Evolutionary conservation across 208 protist genomes (phyloP).

Genomic region (Trichomonas gallinae): DNA sequence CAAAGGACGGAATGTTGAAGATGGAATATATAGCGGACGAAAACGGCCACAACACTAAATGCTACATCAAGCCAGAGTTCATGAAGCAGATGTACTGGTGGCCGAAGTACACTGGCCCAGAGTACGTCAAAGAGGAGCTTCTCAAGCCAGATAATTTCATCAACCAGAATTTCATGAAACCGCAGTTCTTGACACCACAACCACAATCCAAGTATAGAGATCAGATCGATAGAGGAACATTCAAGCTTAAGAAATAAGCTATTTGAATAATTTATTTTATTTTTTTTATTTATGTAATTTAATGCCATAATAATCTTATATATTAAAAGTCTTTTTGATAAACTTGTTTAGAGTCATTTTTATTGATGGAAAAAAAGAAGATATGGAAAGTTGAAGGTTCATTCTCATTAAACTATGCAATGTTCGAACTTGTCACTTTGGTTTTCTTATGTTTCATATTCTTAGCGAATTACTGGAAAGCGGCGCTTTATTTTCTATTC

Average conservation of each 20-base stretch:
- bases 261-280: neutral
- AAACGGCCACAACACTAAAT: neutral
- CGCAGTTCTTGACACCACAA: neutral
- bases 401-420: too few species aligned
- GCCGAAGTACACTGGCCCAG: neutral
- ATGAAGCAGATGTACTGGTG: neutral
- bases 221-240: neutral
- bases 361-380: too few species aligned
- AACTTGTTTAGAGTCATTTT: too few species aligned
- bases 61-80: neutral
- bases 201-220: neutral
- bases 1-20: neutral
- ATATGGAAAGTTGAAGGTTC: too few species aligned
- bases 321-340: too few species aligned
- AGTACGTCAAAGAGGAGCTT: neutral
- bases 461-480: too few species aligned
- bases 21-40: neutral
- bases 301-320: neutral
- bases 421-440: too few species aligned
- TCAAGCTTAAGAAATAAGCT: neutral
- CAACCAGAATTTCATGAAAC: neutral
- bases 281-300: neutral
- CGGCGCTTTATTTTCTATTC: too few species aligned
- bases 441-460: too few species aligned
- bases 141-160: neutral